Percentiles rank a stretch among this genome's conserved stretches.
Evolutionary conservation across 805 yeast species (phyloP).

Genomic region (Hanseniaspora thailandica): DNA sequence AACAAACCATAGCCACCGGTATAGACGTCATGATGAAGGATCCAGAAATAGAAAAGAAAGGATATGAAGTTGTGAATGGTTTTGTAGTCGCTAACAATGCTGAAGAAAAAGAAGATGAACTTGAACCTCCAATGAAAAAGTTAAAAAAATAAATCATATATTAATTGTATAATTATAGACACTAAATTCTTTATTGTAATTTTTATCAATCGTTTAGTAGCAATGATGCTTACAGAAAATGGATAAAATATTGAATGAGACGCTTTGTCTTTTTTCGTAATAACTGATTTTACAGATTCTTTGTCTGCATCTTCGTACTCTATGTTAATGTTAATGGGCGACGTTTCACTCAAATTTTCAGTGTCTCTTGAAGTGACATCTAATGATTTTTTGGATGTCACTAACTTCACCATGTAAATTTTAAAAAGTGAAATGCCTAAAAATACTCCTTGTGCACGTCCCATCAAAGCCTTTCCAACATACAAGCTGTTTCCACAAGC

Average conservation of each 20-base stretch:
- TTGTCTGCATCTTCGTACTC: background rate
- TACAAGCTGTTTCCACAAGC: background rate
- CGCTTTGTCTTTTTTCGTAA: background rate
- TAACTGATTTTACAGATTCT: background rate
- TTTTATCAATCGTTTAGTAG: background rate
- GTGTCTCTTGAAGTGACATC: no score
- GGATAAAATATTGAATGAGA: background rate
- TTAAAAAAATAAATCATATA: conserved; percentile 1
- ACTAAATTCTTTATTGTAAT: background rate
- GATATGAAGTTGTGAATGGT: conserved; percentile 4
- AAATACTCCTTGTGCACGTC: background rate
- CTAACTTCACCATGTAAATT: background rate
- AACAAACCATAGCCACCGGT: conserved; percentile 58
- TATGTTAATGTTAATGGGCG: background rate
- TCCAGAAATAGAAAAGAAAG: background rate
- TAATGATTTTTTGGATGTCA: background rate
- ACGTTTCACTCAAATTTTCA: background rate
- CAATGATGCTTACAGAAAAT: background rate
- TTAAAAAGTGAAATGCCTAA: background rate
- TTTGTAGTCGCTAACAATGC: conserved; percentile 9
- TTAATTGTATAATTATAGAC: conserved; percentile 1
- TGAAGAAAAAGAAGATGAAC: background rate
- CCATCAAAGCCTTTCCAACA: background rate
- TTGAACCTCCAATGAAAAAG: conserved; percentile 3
- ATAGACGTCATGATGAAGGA: conserved; percentile 26